phyloP scores from a whole-genome alignment of 148 eudicot species.

The Rhododendron molle region DNA sequence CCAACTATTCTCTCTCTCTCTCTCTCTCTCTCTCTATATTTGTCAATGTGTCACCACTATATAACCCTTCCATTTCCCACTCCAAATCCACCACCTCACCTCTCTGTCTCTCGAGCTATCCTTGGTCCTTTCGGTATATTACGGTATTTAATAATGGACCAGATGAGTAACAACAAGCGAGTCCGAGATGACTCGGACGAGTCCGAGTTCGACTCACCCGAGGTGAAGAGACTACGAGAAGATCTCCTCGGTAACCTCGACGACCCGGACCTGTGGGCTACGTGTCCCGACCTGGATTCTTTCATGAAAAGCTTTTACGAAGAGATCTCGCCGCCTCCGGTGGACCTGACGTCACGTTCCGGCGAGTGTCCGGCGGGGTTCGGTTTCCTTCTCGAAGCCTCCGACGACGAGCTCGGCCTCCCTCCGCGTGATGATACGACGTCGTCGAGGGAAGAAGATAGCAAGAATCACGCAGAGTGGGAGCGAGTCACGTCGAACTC shows the following conservation, averaged over 20 bases:
- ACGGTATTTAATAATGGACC: slow-evolving; percentile 16
- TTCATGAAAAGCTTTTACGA: slow-evolving; percentile 73
- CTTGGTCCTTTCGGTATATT: not conserved
- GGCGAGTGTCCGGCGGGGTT: slow-evolving; percentile 37
- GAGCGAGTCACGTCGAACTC: slow-evolving; percentile 34
- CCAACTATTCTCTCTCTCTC: not conserved
- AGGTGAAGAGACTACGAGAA: slow-evolving; percentile 47
- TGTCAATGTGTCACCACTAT: not conserved
- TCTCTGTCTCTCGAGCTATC: not conserved
- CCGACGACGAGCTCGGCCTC: slow-evolving; percentile 53
- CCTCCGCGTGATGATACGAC: slow-evolving; percentile 26
- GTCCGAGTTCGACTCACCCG: slow-evolving; percentile 32
- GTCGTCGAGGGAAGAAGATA: not conserved
- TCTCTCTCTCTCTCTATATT: not conserved
- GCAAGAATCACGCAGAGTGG: slow-evolving; percentile 21
- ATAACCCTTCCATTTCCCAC: not conserved
- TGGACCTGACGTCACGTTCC: slow-evolving; percentile 22
- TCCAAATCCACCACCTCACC: not conserved
- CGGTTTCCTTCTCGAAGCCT: slow-evolving; percentile 38
- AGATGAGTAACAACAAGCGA: slow-evolving; percentile 31
- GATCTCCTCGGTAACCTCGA: slow-evolving; percentile 51
- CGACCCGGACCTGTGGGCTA: slow-evolving; percentile 37
- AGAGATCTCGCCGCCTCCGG: slow-evolving; percentile 32
- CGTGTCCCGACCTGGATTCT: slow-evolving; percentile 51
- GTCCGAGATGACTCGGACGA: slow-evolving; percentile 45